Base-by-base conservation (phyloP, 257 asterid genomes). In the Ajuga chamaepitys region DNA sequence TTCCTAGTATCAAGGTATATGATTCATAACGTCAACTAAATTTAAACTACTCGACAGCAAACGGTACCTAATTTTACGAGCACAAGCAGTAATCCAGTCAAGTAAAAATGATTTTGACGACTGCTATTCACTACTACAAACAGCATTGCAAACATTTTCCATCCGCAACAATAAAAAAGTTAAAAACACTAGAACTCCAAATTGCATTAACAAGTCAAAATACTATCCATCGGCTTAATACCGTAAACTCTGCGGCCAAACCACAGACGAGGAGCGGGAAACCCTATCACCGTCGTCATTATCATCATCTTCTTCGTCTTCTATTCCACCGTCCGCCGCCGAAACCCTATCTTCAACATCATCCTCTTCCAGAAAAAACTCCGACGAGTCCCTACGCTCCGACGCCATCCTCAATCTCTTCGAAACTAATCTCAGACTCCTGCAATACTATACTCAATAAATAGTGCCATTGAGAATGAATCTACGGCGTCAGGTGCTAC, bases 231-330 rank as follows among this genome's bases (percentile, higher is more conserved):
- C 7, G 37, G n/a, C 37, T 8, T 30, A n/a, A 57, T 71, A 91
- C 98, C 88, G 85, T 82, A 85, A 77, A 75, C 98, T 91, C 82
- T 88, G 98, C 54, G 98, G 98, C 98, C 96, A 91, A 67, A 59
- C 50, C 44, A 74, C 35, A 10, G 95, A 85, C 28, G 84, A 74
- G 47, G 81, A 71, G 24, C 75, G 75, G 4, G 82, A 80, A 59
- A 48, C 52, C 5, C 70, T 40, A 26, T 42, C 75, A 21, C 67
- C 14, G 63, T 37, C 44, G 4, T 38, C 4, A n/a, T 30, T 67
- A 12, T 53, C 67, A 3, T 72, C 83, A 7, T 81, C 84, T 0
- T 65, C 84, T 0, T 74, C 81, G 0, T 76, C 81, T 6, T 76
- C 83, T 11, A 35, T 62, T 54, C 46, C 54, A 59, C 42, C 51